Conservation (phyloP, 768 basidiomycete species). For the Kwoniella pini region DNA sequence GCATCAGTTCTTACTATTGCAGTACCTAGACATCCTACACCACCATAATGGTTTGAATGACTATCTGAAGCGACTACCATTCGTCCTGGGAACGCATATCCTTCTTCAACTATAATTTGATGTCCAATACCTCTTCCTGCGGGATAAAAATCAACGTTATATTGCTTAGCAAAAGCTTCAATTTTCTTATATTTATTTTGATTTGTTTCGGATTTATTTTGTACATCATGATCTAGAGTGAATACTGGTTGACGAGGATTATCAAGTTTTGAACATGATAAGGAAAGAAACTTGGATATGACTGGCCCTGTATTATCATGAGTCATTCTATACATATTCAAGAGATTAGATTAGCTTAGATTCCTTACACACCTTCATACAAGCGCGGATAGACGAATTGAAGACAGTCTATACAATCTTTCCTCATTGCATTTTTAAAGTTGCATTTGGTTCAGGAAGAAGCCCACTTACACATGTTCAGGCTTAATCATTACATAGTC, state of each 20-base stretch:
- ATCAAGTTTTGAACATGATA: constrained; percentile 81
- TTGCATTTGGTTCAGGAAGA: no score
- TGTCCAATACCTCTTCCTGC: constrained; percentile 98
- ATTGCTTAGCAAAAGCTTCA: constrained; percentile 80
- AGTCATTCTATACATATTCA: constrained; percentile 49
- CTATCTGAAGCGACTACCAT: constrained; percentile 95
- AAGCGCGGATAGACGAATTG: background rate
- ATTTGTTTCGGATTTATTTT: constrained; percentile 89
- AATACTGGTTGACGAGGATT: constrained; percentile 86
- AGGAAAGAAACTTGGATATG: constrained; percentile 94
- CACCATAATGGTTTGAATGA: constrained; percentile 99
- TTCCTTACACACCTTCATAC: background rate
- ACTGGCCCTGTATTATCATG: constrained; percentile 96
- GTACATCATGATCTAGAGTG: constrained; percentile 97
- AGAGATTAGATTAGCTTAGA: background rate
- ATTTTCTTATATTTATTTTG: constrained; percentile 88
- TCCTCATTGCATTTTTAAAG: no score
- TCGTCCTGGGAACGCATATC: constrained; percentile 93
- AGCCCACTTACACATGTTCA: constrained; percentile 69
- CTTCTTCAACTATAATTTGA: constrained; percentile 95
- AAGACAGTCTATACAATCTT: background rate
- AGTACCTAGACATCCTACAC: constrained; percentile 94
- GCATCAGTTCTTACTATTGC: constrained; percentile 80
- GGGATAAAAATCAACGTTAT: constrained; percentile 91
- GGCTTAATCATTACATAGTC: constrained; percentile 99